Base-by-base conservation (phyloP, 768 basidiomycete species). In the Ramaria rubella region DNA sequence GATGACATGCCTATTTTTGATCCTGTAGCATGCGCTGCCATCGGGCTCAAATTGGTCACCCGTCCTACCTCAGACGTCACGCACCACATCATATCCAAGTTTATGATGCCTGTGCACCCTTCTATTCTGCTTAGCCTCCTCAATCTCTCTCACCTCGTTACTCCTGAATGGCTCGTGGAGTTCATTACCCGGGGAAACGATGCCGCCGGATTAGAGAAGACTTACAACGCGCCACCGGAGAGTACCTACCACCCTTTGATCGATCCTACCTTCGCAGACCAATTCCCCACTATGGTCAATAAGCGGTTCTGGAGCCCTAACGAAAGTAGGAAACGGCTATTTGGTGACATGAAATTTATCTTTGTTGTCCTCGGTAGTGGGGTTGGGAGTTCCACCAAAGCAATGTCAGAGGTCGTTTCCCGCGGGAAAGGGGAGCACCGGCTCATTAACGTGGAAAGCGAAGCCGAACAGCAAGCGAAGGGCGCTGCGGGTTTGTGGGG, bases 91-190 rank as follows among this genome's bases (percentile, higher is more conserved):
- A 74, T 75, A 3, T 61, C 80, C 4, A 75, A 74, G 21, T 81
- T 78, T 55, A 65, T 73, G 4, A 19, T 43, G 11, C 54, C 54
- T 12, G 71, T 81, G n/a, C 77, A 73, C 7, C 68, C 81, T 0
- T 59, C 73, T 0, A 71, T 82, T 23, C 81, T 81, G 0, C 69
- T 77, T 0, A 86, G 87, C 12, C 73, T 90, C 9, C 68, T 90
- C 15, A 77, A 79, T 3, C 72, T 77, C 0, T 74, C 78, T 14
- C 73, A 76, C 11, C 77, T 90, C 48, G 86, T 85, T 30, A 87
- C 75, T 57, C 73, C 77, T 0, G 82, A 85, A 46, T 91, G 88
- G 88, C 68, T 90, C 24, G 67, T 69, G 6, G 82, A 88, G 55
- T 64, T 87, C 29, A 58, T 89, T 29, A 19, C 5, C n/a, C 26